Evolutionary conservation across 495 filamentous ascomycete species (phyloP), one percentile per base, ranked within the genome.

Genomic region (Penicillium simplicissimum): DNA sequence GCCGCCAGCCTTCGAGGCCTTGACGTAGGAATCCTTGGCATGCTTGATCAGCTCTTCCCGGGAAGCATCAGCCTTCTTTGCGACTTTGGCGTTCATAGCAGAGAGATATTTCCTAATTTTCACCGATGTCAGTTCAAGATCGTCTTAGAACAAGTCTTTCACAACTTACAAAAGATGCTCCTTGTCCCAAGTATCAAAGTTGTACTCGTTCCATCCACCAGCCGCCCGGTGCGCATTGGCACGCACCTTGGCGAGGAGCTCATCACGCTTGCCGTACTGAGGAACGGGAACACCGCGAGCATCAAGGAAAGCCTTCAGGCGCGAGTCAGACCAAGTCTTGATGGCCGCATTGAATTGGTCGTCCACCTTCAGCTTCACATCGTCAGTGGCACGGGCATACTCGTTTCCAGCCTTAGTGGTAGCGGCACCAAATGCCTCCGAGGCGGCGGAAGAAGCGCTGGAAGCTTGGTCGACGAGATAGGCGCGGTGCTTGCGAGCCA

Each of bases 401-500:
- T 91, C 74, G 68, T 96, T 92, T 34, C 88, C 89, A 43, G 92
- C 91, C 61, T 84, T 89, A 66, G 89, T 86, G 45, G 92, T 96
- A 52, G 93, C 92, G 57, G 92, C 93, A 48, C 91, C 91, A 60
- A 84, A 87, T 19, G 85, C 85, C 28, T 85, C 87, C 3, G 85
- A 79, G 37, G 69, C 75, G 15, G 64, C 66, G 49, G 79, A 78
- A 47, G 84, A 80, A 67, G 65, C 81, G 54, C 84, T 88, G 60
- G 71, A 69, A 21, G 70, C 77, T 28, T 94, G 87, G 40, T 86
- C 88, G 21, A 88, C 77, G 57, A 96, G 79, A 52, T 86, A 82
- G 47, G 87, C 84, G 52, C 91, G 91, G 80, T 97, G 84, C 81
- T 96, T 96, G 67, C 95, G 91, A 55, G 93, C 91, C 52, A 98